phyloP scores from a whole-genome alignment of 2,329 filamentous ascomycete genomes.

The Claviceps lovelessii region DNA sequence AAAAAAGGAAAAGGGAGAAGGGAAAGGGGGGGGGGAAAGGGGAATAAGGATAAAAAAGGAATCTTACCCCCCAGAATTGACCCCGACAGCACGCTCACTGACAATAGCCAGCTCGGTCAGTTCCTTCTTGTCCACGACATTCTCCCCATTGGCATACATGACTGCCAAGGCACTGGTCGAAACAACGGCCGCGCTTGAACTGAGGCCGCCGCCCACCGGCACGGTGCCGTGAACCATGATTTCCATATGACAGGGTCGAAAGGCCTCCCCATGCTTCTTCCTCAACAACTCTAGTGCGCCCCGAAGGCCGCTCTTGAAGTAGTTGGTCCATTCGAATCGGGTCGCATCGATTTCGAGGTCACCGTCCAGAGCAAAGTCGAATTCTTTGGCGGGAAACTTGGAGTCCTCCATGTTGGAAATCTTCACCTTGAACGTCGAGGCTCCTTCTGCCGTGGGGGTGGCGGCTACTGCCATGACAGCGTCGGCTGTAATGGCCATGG shows the following conservation, averaged over 20 bases:
- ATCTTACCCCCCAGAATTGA: slow-evolving; percentile 85
- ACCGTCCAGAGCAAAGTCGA: slow-evolving; percentile 50
- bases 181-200: slow-evolving; percentile 86
- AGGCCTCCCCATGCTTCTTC: slow-evolving; percentile 46
- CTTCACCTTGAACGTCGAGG: slow-evolving; percentile 50
- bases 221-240: slow-evolving; percentile 85
- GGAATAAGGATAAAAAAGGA: background rate
- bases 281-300: slow-evolving; percentile 69
- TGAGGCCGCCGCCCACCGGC: slow-evolving; percentile 80
- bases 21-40: background rate
- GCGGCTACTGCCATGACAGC: slow-evolving; percentile 68
- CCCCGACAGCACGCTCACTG: slow-evolving; percentile 83
- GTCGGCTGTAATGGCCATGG: slow-evolving; percentile 89
- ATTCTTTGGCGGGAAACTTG: slow-evolving; percentile 64
- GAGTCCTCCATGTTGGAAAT: slow-evolving; percentile 65
- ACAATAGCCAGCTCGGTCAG: slow-evolving; percentile 87
- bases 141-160: slow-evolving; percentile 69
- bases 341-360: slow-evolving; percentile 70
- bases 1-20: too few relatives aligned
- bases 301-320: slow-evolving; percentile 84
- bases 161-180: slow-evolving; percentile 81
- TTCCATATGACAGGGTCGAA: slow-evolving; percentile 61
- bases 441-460: slow-evolving; percentile 32
- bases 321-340: slow-evolving; percentile 91
- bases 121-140: slow-evolving; percentile 73